phyloP scores from a whole-genome alignment of 129 eudicot genomes.

The Chrysanthemum lavandulifolium region DNA sequence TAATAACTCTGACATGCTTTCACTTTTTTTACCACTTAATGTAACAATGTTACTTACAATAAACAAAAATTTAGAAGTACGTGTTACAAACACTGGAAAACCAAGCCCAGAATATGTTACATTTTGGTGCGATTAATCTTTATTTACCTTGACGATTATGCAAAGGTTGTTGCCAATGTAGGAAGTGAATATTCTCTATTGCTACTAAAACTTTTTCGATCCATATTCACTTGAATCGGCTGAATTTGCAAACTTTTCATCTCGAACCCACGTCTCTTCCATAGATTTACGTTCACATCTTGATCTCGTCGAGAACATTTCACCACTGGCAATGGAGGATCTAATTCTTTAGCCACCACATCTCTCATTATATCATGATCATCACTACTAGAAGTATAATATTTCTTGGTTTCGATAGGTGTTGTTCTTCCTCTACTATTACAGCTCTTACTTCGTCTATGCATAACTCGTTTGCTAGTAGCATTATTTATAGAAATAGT shows the following conservation, averaged over 20 bases:
- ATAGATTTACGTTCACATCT: conserved; percentile 38
- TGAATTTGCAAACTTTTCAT: conserved; percentile 52
- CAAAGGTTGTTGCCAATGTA: conserved; percentile 14
- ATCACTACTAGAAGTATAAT: conserved; percentile 15
- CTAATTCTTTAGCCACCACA: conserved; percentile 45
- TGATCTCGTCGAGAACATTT: conserved; percentile 39
- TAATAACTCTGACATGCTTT: no score
- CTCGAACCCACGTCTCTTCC: conserved; percentile 56
- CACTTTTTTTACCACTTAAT: no score
- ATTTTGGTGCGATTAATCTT: not conserved
- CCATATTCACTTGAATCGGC: conserved; percentile 29
- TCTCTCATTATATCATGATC: conserved; percentile 20
- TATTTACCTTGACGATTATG: not conserved
- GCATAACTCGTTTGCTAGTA: conserved; percentile 19
- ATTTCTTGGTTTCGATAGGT: conserved; percentile 7
- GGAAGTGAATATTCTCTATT: not conserved
- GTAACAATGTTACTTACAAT: no score
- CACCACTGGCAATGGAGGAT: conserved; percentile 93
- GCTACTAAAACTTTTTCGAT: conserved; percentile 7
- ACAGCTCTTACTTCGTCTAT: conserved; percentile 30
- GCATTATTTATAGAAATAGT: not conserved
- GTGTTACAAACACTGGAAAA: no score
- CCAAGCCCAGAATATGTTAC: no score
- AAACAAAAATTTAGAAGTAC: no score
- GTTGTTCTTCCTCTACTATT: conserved; percentile 18